Evolutionary conservation across 495 filamentous ascomycete genomes (phyloP), one percentile per base, ranked within the genome.

Genomic region (Chaetomium fimeti): DNA sequence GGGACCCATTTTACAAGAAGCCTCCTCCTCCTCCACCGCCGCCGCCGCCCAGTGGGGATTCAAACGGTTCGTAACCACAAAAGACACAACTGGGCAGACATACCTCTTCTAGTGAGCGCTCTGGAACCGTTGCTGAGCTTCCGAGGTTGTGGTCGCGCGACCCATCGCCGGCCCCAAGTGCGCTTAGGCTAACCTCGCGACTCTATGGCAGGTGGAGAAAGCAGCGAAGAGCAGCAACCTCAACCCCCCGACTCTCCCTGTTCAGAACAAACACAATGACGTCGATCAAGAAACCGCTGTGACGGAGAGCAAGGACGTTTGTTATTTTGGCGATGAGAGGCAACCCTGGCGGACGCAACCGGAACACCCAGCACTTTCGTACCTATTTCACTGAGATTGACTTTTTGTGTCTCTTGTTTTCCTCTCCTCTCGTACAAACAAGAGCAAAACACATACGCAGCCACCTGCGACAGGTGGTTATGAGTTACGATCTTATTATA

Each of bases 1-100:
- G 28, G 5, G 57, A 48, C 3, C 57, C 57, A 7, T 59, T 59
- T 42, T 59, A 59, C 57, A 48, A 16, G 13, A 59, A 29, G 57
- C 8, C n/a, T 22, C 6, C 2, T n/a, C 29, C 54, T n/a, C 32
- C 29, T 15, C 54, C 54, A n/a, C 7, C 54, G 7, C 9, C 29
- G n/a, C 9, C 20, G 22, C 40, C 38, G 4, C 4, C 38, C 5
- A 11, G 4, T 12, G 4, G 2, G 45, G 45, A 24, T 22, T 49
- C 45, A 12, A 18, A n/a, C 13, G 15, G 13, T 43, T 18, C 40
- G 40, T 43, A 18, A 43, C 2, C 1, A 43, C 15, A 43, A 43
- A 9, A 43, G 40, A 43, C 40, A 18, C n/a, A 1, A 20, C 43
- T n/a, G n/a, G 43, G n/a, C 16, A 47, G 5, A 47, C 4, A 15